phyloP scores from a whole-genome alignment of 148 eudicot genomes.

The Pharnaceum exiguum region DNA sequence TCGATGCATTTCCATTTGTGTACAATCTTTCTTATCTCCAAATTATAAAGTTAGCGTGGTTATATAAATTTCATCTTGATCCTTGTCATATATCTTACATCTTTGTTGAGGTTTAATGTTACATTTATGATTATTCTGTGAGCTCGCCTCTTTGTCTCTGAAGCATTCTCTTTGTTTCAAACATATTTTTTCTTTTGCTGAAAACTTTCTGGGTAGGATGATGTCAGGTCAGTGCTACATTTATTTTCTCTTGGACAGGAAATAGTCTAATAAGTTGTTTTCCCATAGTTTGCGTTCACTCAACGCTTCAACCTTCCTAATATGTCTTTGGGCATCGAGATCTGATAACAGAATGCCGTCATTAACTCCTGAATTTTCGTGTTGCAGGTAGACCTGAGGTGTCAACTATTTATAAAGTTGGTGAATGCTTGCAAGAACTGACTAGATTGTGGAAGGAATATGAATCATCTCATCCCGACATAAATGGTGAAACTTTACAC shows the following conservation, averaged over 20 bases:
- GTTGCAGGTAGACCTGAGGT: slow-evolving; percentile 70
- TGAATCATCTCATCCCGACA: slow-evolving; percentile 51
- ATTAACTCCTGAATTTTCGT: slow-evolving; percentile 6
- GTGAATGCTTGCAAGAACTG: slow-evolving; percentile 92
- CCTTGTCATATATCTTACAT: background rate
- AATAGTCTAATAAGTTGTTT: too few relatives aligned
- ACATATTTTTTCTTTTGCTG: background rate
- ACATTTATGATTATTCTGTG: background rate
- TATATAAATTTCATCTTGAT: background rate
- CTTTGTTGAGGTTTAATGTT: background rate
- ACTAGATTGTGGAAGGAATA: slow-evolving; percentile 82
- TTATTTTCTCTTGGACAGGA: too few relatives aligned
- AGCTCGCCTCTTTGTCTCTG: background rate
- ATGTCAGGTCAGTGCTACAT: too few relatives aligned
- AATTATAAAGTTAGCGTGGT: too few relatives aligned
- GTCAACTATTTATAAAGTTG: slow-evolving; percentile 63
- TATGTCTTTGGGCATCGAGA: background rate
- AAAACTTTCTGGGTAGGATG: background rate
- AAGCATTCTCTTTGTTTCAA: background rate
- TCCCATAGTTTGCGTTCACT: background rate
- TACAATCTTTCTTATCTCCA: too few relatives aligned
- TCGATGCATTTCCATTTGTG: too few relatives aligned
- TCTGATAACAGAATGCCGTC: background rate
- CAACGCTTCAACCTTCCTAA: background rate
- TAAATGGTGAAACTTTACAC: slow-evolving; percentile 42